Base-by-base conservation (phyloP, 768 basidiomycete genomes). In the Coprinopsis marcescibilis region DNA sequence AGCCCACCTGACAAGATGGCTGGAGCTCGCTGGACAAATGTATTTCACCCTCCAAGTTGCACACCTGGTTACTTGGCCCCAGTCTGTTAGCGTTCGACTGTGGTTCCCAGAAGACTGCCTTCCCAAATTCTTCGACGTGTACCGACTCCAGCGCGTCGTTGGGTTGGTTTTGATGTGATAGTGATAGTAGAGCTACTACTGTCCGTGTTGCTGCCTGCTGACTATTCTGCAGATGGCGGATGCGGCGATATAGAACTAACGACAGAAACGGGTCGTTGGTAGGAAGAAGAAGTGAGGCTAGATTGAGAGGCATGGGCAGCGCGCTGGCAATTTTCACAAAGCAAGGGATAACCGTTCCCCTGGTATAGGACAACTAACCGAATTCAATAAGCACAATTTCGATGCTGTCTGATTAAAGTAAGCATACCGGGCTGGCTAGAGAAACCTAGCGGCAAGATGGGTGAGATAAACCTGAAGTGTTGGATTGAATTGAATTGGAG, bases 321-420 rank as follows among this genome's bases (percentile, higher is more conserved):
- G 21, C 7, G 32, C 52, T 44, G 8, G 52, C 51, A 29, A 58
- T 21, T 15, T 27, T 33, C 10, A 61, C 35, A 38, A 54, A 61
- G 37, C 56, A 57, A 4, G 60, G 60, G 11, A 61, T 46, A 7
- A 55, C 53, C 1, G 57, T 57, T 11, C 57, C 58, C 3, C 58
- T 49, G 15, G 60, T 59, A 37, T 57, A 61, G 15, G 48, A 52
- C 12, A 58, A 51, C 60, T 61, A n/a, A n/a, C n/a, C n/a, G n/a
- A n/a, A n/a, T n/a, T n/a, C n/a, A n/a, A n/a, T n/a, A n/a, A n/a
- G n/a, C n/a, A n/a, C n/a, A n/a, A n/a, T n/a, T n/a, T n/a, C n/a
- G n/a, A n/a, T n/a, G n/a, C n/a, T n/a, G n/a, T n/a, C n/a, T n/a
- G n/a, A n/a, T n/a, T n/a, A n/a, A n/a, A 23, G 7, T 15, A 29